phyloP scores from a whole-genome alignment of 208 protist genomes.

The Trypanosomatidae sp. region DNA sequence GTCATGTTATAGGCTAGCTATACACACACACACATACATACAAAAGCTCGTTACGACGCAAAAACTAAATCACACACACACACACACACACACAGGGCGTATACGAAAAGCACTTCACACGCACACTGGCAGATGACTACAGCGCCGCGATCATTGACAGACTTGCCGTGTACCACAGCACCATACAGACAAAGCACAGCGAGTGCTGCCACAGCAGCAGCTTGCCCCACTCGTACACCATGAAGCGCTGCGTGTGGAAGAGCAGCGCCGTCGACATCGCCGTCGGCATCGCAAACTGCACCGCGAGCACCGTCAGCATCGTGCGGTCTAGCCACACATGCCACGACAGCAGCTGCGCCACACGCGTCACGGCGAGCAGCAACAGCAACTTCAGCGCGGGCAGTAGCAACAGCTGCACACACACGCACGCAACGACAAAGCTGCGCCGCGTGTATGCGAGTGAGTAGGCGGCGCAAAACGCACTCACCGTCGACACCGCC shows the following conservation, averaged over 20 bases:
- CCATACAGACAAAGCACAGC: constrained; percentile 29
- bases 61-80: too few relatives aligned
- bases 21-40: too few relatives aligned
- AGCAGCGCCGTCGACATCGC: constrained; percentile 67
- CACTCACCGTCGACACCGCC: not conserved
- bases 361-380: constrained; percentile 15
- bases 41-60: too few relatives aligned
- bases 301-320: constrained; percentile 56
- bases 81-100: too few relatives aligned
- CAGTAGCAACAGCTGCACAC: constrained; percentile 37
- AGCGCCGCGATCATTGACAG: constrained; percentile 6
- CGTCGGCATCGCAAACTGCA: constrained; percentile 48
- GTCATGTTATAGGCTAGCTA: too few relatives aligned
- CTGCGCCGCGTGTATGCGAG: constrained; percentile 12
- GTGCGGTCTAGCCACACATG: constrained; percentile 22
- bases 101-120: too few relatives aligned
- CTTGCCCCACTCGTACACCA: constrained; percentile 48
- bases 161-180: constrained; percentile 40
- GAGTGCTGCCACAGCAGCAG: constrained; percentile 79
- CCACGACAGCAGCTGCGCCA: constrained; percentile 32
- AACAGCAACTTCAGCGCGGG: constrained; percentile 33
- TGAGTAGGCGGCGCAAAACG: constrained; percentile 11
- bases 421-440: constrained; percentile 54
- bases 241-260: constrained; percentile 47
- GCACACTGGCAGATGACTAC: not conserved